Percentiles rank a stretch among this genome's conserved stretches.
Conservation (phyloP, 176 grass and related monocot species). For the Carex scoparia region DNA sequence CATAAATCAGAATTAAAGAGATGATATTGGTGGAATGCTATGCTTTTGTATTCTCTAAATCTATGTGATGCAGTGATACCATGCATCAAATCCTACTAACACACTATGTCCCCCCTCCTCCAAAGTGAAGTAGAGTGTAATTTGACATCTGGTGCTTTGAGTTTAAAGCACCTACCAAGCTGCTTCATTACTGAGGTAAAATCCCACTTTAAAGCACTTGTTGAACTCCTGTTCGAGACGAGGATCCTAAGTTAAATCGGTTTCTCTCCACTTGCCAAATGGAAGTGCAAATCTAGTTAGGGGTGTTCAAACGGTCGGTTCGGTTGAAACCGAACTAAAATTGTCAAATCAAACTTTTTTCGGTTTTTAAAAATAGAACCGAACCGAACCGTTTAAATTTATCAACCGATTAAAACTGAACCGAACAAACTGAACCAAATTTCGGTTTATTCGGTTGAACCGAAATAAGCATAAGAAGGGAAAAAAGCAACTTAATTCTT, state of each 20-base stretch:
- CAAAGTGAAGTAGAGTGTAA: too few relatives aligned
- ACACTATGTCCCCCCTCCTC: neutral
- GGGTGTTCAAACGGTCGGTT: too few relatives aligned
- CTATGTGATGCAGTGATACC: neutral
- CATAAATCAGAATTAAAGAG: neutral
- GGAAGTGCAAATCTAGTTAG: neutral
- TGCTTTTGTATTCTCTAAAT: neutral
- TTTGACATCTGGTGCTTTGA: neutral
- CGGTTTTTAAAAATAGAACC: too few relatives aligned
- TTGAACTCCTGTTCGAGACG: neutral
- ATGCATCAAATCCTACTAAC: neutral
- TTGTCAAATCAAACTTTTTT: too few relatives aligned
- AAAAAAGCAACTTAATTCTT: too few relatives aligned
- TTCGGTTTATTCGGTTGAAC: too few relatives aligned
- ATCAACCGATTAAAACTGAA: too few relatives aligned
- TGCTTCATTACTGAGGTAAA: neutral
- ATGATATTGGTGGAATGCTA: neutral
- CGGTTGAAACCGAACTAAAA: too few relatives aligned
- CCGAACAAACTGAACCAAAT: too few relatives aligned
- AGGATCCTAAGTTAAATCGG: neutral
- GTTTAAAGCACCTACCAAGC: neutral
- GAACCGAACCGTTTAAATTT: too few relatives aligned
- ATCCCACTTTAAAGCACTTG: neutral
- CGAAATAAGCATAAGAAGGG: too few relatives aligned
- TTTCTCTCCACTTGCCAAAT: neutral